Percentiles rank a stretch among this genome's conserved stretches.
Conservation (phyloP, 2,329 filamentous ascomycete species). For the Tolypocladium cylindrosporum region DNA sequence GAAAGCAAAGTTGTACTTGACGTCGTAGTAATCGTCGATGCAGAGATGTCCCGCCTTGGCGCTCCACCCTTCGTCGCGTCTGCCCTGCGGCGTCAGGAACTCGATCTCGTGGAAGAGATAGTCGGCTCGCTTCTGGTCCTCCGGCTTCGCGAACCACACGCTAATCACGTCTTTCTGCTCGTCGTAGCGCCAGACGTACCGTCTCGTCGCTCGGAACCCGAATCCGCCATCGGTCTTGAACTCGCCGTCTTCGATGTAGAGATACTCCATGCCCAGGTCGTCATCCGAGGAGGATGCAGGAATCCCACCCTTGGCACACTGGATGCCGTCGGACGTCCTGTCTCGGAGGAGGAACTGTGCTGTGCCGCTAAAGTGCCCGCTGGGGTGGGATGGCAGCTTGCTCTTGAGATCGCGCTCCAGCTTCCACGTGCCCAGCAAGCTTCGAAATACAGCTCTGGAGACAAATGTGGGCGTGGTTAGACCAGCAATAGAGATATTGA, state of each 20-base stretch:
- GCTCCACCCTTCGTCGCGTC: slow-evolving; percentile 39
- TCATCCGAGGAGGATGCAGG: slow-evolving; percentile 8
- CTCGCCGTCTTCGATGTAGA: slow-evolving; percentile 59
- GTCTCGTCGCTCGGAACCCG: slow-evolving; percentile 48
- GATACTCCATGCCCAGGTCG: slow-evolving; percentile 45
- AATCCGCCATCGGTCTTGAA: slow-evolving; percentile 49
- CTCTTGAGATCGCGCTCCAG: slow-evolving; percentile 48
- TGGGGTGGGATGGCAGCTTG: slow-evolving; percentile 46
- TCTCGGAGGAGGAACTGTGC: slow-evolving; percentile 54
- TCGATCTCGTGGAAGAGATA: slow-evolving; percentile 69
- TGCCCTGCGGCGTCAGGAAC: slow-evolving; percentile 34
- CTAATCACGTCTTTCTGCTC: slow-evolving; percentile 50
- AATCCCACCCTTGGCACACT: slow-evolving; percentile 14
- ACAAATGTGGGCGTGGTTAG: slow-evolving; percentile 42
- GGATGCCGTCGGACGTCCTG: slow-evolving; percentile 44
- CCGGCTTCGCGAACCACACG: slow-evolving; percentile 63
- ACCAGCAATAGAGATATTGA: slow-evolving; percentile 28
- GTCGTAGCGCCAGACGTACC: slow-evolving; percentile 66
- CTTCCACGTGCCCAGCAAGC: slow-evolving; percentile 60
- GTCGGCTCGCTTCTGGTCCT: slow-evolving; percentile 53
- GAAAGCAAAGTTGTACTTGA: slow-evolving; percentile 58
- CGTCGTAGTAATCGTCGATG: slow-evolving; percentile 61
- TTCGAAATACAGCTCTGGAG: slow-evolving; percentile 57
- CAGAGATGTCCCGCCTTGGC: slow-evolving; percentile 62
- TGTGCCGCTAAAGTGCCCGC: slow-evolving; percentile 53